Percentiles rank a stretch among this genome's conserved stretches.
These are phyloP conservation scores for Babesia caballi DNA, from an alignment of 169 alveolate genomes.

Conservation along the genomic window DNA sequence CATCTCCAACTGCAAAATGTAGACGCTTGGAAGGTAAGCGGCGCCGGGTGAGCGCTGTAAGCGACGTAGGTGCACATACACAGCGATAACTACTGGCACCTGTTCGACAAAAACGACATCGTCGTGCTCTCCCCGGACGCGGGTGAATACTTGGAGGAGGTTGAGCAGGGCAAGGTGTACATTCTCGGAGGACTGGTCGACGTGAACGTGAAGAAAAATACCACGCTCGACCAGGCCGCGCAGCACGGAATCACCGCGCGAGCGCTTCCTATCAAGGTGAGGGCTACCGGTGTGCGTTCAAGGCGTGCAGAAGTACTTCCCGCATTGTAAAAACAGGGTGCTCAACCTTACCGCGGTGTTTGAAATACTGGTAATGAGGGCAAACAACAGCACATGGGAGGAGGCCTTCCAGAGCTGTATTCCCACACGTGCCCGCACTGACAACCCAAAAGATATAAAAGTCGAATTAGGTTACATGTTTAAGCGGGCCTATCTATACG, in stretches of 20 bases:
- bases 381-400: constrained; percentile 53
- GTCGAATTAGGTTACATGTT: constrained; percentile 15
- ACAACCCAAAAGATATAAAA: background rate
- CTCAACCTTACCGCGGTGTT: constrained; percentile 56
- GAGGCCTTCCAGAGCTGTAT: constrained; percentile 48
- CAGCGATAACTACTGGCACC: constrained; percentile 41
- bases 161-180: constrained; percentile 40
- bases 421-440: constrained; percentile 30
- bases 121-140: constrained; percentile 67
- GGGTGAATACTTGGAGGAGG: constrained; percentile 35
- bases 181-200: constrained; percentile 65
- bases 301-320: constrained; percentile 46
- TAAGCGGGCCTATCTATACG: constrained; percentile 51
- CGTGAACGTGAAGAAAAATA: constrained; percentile 44
- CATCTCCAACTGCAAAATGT: constrained; percentile 28
- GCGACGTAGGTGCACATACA: constrained; percentile 36
- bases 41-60: background rate
- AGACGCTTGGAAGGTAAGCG: constrained; percentile 58
- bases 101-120: constrained; percentile 23
- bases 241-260: constrained; percentile 22
- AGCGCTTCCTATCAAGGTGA: constrained; percentile 54
- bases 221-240: constrained; percentile 23
- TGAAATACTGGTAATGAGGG: constrained; percentile 44
- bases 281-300: background rate
- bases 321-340: constrained; percentile 53